phyloP scores from a whole-genome alignment of 441 rosid genomes.

The Bocquillonia castaneifolia region DNA sequence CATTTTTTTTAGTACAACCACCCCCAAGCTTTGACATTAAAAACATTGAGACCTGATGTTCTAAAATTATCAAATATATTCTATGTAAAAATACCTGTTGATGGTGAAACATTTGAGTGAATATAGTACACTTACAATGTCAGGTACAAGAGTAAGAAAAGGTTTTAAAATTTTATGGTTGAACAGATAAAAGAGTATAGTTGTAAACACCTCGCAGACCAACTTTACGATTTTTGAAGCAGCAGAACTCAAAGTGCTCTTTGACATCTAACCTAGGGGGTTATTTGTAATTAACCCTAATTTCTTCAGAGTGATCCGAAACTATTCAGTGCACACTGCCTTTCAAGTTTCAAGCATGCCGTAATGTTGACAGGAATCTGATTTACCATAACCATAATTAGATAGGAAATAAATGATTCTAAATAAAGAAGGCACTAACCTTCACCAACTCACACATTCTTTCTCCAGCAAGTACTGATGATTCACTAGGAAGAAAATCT shows the following conservation, averaged over 20 bases:
- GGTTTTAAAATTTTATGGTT: no score
- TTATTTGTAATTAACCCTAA: not conserved
- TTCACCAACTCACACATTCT: slow-evolving; percentile 76
- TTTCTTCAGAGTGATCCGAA: not conserved
- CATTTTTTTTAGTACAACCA: not conserved
- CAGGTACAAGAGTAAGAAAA: no score
- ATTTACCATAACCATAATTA: not conserved
- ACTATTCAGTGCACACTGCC: not conserved
- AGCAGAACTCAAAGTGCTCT: not conserved
- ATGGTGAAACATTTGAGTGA: no score
- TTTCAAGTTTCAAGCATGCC: not conserved
- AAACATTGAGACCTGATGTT: not conserved
- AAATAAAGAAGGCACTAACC: slow-evolving; percentile 42
- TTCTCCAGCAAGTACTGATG: slow-evolving; percentile 73
- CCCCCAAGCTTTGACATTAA: not conserved
- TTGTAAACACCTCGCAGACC: no score
- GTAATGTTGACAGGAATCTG: not conserved
- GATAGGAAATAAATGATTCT: not conserved
- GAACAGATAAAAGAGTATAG: no score
- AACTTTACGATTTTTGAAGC: not conserved
- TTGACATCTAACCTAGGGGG: not conserved
- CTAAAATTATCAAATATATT: not conserved
- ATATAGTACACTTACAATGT: no score
- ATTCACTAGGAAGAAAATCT: slow-evolving; percentile 56
- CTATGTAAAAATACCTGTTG: no score